Conservation (phyloP, 2,329 filamentous ascomycete genomes). For the Aspergillus phoenicis region DNA sequence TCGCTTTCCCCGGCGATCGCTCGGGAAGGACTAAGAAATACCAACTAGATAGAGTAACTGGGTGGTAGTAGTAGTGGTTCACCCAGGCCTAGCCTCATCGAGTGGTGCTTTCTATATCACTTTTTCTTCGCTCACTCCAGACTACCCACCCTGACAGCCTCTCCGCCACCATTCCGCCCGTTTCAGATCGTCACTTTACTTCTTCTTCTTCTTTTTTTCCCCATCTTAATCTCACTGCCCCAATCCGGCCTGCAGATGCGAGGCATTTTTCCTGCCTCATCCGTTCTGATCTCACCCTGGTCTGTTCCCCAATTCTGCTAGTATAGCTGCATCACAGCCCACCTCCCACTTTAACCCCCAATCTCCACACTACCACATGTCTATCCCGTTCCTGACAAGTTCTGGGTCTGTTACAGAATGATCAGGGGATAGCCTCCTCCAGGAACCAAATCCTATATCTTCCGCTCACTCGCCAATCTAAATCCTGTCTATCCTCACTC, state of each 20-base stretch:
- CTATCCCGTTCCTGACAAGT: constrained; percentile 20
- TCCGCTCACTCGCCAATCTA: constrained; percentile 25
- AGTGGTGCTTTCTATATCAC: constrained; percentile 9
- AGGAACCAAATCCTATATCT: constrained; percentile 26
- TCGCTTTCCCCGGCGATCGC: constrained; percentile 6
- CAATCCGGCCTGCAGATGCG: constrained; percentile 17
- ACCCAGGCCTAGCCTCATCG: constrained; percentile 2
- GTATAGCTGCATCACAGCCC: constrained; percentile 25
- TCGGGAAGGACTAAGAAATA: background rate
- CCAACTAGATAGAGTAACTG: background rate
- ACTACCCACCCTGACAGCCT: background rate
- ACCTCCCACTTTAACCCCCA: constrained; percentile 15
- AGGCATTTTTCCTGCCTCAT: constrained; percentile 14
- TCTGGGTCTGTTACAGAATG: constrained; percentile 24
- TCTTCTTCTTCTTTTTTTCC: constrained; percentile 1
- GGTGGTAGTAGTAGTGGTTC: background rate
- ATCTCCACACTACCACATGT: constrained; percentile 22
- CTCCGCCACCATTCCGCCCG: constrained; percentile 10
- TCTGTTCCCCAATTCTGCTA: constrained; percentile 16
- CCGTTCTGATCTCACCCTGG: constrained; percentile 21
- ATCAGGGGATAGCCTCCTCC: constrained; percentile 25
- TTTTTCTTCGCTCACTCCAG: background rate
- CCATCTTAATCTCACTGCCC: constrained; percentile 18
- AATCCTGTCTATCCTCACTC: constrained; percentile 26
- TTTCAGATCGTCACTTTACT: constrained; percentile 18